Base-by-base conservation (phyloP, 2,329 filamentous ascomycete genomes). In the Onygenales sp. region DNA sequence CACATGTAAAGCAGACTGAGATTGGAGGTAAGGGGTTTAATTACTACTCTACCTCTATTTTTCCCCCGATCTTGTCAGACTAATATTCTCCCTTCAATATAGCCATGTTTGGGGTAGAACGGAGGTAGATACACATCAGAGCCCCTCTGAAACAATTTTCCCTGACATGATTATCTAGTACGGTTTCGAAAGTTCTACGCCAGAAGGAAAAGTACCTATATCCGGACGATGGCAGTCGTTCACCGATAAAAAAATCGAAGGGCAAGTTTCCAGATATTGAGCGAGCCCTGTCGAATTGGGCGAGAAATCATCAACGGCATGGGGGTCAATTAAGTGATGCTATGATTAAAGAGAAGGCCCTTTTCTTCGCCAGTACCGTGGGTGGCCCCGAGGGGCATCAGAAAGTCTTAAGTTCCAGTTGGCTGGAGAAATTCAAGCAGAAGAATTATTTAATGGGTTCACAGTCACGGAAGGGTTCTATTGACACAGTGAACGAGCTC, bases 401-500 rank as follows among this genome's bases (percentile, higher is more conserved):
- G 53, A 87, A 86, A 62, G 80, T 81, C 48, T 80, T 89, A 59
- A 93, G 82, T 60, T 76, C 82, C 33, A 84, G 78, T 60, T 96
- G 92, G 91, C 78, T 97, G 36, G 89, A 95, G 64, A 94, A 93
- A 67, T 97, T 97, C 76, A 95, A 96, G 75, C 83, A 89, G 66
- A 95, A 92, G 73, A 86, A 95, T 67, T 83, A 79, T 58, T 65
- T 85, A 9, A 69, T 75, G 60, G 75, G 78, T 39, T 72, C 77
- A 9, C 78, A 77, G 61, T 75, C 75, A 44, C 70, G 79, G 45
- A 82, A 81, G 64, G 70, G 72, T 33, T 81, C 79, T 6, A 55
- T 65, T 33, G 66, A 66, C 6, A 73, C 72, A 45, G 67, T 83
- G 39, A 90, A 88, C 65, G 86, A 91, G 52, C 80, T 83, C 0